A percentile compares a stretch with the other conserved stretches of the same genome.
These are phyloP conservation scores for Xylaria sp. DNA, from an alignment of 2,329 filamentous ascomycete genomes.

Conservation along the genomic window DNA sequence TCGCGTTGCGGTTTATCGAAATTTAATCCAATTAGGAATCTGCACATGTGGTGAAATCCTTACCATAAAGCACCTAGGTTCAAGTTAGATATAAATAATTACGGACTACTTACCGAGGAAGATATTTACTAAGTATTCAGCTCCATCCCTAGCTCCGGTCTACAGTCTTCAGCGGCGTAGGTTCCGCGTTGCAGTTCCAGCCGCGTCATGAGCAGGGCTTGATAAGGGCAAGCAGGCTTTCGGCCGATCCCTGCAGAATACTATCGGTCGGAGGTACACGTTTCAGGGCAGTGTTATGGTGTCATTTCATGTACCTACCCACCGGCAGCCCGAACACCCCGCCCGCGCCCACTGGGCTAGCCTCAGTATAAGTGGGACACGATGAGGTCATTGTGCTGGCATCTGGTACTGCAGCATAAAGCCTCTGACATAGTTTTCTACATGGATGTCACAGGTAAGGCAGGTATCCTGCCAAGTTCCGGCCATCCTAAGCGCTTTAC, in stretches of 20 bases:
- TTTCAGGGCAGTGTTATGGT: background rate
- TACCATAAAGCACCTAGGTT: no score
- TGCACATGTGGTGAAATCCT: no score
- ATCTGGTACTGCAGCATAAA: slow-evolving; percentile 11
- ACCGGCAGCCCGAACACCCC: background rate
- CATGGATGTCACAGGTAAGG: no score
- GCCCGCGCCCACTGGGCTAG: background rate
- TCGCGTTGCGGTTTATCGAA: no score
- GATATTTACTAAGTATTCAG: no score
- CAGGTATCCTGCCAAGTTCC: background rate
- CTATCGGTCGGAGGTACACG: background rate
- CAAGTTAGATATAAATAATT: no score
- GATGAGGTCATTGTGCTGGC: slow-evolving; percentile 37
- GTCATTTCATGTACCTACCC: background rate
- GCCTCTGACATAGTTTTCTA: slow-evolving; percentile 16
- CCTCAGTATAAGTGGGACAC: background rate
- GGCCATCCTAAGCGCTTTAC: no score
- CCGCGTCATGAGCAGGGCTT: background rate
- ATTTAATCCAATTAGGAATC: no score
- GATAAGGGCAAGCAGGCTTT: background rate
- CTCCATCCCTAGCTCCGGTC: background rate
- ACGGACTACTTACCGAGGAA: no score
- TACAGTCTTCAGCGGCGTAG: background rate
- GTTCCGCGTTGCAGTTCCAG: background rate
- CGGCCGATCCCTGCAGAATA: background rate